Evolutionary conservation across 1,284 basidiomycete genomes (phyloP).

Genomic region (Ustilago shanxiensis): DNA sequence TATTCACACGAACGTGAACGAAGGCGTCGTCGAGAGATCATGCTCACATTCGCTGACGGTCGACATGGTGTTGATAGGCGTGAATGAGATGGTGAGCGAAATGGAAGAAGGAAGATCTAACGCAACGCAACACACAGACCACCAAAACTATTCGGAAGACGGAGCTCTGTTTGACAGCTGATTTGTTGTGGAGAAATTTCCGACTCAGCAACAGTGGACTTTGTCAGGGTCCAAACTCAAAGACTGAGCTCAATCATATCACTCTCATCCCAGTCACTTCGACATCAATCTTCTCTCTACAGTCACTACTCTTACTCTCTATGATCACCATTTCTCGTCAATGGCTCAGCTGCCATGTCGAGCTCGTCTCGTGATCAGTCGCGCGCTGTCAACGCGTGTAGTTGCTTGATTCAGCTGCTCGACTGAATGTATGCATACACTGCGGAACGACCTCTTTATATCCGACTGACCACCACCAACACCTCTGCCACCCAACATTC

Average conservation of each 20-base stretch:
- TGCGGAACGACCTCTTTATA: neutral
- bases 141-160: conserved; percentile 35
- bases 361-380: neutral
- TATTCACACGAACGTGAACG: neutral
- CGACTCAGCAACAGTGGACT: neutral
- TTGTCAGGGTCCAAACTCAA: conserved; percentile 20
- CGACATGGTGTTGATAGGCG: conserved; percentile 13
- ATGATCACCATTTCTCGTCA: conserved; percentile 7
- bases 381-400: neutral
- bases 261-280: neutral
- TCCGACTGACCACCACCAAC: neutral
- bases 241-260: neutral
- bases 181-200: conserved; percentile 2
- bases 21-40: too few species aligned
- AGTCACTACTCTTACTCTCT: neutral
- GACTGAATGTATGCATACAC: neutral
- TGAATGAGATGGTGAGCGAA: neutral
- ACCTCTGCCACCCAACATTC: neutral
- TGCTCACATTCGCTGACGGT: conserved; percentile 32
- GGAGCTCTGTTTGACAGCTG: conserved; percentile 27
- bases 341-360: neutral
- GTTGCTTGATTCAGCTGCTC: too few species aligned
- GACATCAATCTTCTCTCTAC: neutral
- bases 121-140: conserved; percentile 10
- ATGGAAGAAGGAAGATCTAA: conserved; percentile 1